Evolutionary conservation across 2,329 filamentous ascomycete species (phyloP).

Genomic region (Septoria petroselini): DNA sequence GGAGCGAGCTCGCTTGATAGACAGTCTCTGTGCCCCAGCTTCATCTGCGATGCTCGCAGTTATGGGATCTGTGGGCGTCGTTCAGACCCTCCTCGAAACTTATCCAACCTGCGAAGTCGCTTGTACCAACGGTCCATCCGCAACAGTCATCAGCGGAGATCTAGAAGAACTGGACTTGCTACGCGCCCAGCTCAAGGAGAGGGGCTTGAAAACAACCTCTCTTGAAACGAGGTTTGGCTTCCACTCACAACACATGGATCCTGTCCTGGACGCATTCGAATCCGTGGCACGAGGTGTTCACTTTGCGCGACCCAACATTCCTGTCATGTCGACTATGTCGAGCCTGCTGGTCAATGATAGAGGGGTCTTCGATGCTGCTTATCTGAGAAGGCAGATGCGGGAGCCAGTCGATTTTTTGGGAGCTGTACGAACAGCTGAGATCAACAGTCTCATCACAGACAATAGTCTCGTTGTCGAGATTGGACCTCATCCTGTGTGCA

Average conservation of each 20-base stretch:
- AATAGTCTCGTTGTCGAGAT: constrained; percentile 45
- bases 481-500: constrained; percentile 47
- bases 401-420: constrained; percentile 43
- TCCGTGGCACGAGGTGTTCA: constrained; percentile 17
- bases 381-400: constrained; percentile 33
- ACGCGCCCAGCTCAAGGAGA: neutral
- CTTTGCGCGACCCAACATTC: constrained; percentile 26
- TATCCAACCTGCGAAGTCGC: neutral
- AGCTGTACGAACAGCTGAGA: constrained; percentile 24
- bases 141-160: constrained; percentile 15
- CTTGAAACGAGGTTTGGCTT: constrained; percentile 34
- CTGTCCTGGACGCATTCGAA: constrained; percentile 30
- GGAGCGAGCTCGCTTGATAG: neutral
- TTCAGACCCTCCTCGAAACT: neutral
- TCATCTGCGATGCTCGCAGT: constrained; percentile 26
- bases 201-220: constrained; percentile 10
- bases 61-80: neutral
- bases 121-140: constrained; percentile 23
- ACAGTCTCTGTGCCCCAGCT: constrained; percentile 31
- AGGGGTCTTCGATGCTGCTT: constrained; percentile 25
- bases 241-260: constrained; percentile 36
- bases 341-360: constrained; percentile 31
- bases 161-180: neutral
- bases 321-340: constrained; percentile 34
- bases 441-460: constrained; percentile 39